A percentile compares a stretch with the other conserved stretches of the same genome.
Conservation (phyloP, 2,329 filamentous ascomycete genomes). For the Fusarium tricinctum region DNA sequence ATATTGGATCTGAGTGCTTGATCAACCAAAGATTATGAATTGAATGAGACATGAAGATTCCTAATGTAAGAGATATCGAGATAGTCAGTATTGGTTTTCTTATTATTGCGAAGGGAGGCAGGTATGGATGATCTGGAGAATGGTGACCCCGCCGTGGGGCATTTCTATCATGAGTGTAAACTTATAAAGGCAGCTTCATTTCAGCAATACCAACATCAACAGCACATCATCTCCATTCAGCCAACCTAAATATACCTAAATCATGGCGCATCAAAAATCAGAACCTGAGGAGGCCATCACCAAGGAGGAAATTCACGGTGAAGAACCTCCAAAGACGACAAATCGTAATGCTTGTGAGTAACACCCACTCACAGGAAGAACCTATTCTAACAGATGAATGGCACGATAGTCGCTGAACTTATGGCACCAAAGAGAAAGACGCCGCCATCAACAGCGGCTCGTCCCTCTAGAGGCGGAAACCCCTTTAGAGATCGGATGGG, state of each 20-base stretch:
- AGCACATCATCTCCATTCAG: neutral
- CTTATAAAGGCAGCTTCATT: neutral
- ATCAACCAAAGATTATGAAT: neutral
- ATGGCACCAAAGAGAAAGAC: conserved; percentile 57
- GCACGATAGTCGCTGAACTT: conserved; percentile 49
- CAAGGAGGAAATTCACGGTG: conserved; percentile 57
- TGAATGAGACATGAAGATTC: neutral
- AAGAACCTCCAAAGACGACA: conserved; percentile 46
- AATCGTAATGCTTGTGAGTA: conserved; percentile 61
- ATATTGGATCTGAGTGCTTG: neutral
- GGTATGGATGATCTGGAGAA: neutral
- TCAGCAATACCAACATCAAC: neutral
- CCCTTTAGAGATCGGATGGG: conserved; percentile 69
- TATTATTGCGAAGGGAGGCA: neutral
- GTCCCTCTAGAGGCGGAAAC: conserved; percentile 43
- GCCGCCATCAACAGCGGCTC: conserved; percentile 34
- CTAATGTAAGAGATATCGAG: neutral
- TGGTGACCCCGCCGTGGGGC: neutral
- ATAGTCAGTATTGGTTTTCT: neutral
- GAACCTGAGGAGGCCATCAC: conserved; percentile 59
- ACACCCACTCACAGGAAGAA: neutral
- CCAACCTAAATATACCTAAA: neutral
- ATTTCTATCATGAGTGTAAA: neutral
- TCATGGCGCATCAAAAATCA: conserved; percentile 48
- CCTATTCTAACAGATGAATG: conserved; percentile 23